Percentiles rank a stretch among this genome's conserved stretches.
Conservation (phyloP, 2,329 filamentous ascomycete genomes). For the Penicillium aurantiogriseum region DNA sequence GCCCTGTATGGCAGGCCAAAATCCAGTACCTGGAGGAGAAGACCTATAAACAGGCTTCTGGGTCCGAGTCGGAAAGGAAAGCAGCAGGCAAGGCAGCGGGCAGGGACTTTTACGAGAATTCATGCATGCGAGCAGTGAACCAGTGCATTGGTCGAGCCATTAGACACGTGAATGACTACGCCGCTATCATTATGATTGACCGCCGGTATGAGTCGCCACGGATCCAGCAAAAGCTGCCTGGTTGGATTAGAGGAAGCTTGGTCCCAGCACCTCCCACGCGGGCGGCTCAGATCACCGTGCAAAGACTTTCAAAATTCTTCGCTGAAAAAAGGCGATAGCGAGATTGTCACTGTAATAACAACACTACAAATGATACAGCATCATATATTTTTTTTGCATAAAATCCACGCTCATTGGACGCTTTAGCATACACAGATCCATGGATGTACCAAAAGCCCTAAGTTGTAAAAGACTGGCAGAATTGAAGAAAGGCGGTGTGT, state of each 20-base stretch:
- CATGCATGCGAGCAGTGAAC: constrained; percentile 95
- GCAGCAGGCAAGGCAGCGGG: constrained; percentile 52
- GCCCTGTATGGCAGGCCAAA: constrained; percentile 89
- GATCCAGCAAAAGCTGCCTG: constrained; percentile 76
- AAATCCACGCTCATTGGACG: not conserved
- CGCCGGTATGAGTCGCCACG: constrained; percentile 70
- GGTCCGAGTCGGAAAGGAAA: constrained; percentile 30
- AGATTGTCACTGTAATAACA: not conserved
- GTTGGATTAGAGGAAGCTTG: constrained; percentile 79
- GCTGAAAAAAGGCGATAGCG: constrained; percentile 11
- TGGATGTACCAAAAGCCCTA: not conserved
- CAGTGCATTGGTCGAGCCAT: constrained; percentile 94
- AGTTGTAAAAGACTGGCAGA: constrained; percentile 4
- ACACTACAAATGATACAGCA: not conserved
- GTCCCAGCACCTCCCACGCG: constrained; percentile 21
- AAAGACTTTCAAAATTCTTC: constrained; percentile 38
- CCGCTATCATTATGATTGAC: constrained; percentile 83
- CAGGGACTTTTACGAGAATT: constrained; percentile 85
- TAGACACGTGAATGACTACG: constrained; percentile 82
- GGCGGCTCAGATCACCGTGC: constrained; percentile 27
- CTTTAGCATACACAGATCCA: not conserved
- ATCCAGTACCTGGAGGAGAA: constrained; percentile 78
- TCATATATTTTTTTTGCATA: not conserved
- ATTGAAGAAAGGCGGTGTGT: constrained; percentile 1
- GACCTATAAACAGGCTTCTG: constrained; percentile 35